A percentile compares a stretch with the other conserved stretches of the same genome.
phyloP scores from a whole-genome alignment of 768 basidiomycete genomes.

The Gloeophyllum trabeum region DNA sequence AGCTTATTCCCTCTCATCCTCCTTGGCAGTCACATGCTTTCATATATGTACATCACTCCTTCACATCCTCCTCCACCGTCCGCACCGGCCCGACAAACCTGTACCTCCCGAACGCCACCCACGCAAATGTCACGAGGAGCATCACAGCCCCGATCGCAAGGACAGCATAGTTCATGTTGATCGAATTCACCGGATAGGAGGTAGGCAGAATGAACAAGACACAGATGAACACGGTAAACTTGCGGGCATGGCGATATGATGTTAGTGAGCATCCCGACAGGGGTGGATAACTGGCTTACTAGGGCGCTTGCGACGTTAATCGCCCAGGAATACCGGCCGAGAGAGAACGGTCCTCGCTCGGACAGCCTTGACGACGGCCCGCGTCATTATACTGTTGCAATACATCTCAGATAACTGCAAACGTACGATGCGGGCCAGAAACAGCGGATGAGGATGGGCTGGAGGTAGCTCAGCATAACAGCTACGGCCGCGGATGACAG shows the following conservation, averaged over 20 bases:
- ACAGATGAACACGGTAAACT: conserved; percentile 45
- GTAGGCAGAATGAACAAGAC: conserved; percentile 40
- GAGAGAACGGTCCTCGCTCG: conserved; percentile 36
- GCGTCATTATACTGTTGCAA: not conserved
- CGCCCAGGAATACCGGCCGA: conserved; percentile 40
- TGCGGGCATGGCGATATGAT: conserved; percentile 19
- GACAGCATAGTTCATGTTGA: conserved; percentile 50
- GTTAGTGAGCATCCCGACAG: not conserved
- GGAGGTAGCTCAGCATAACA: conserved; percentile 46
- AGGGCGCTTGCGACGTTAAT: conserved; percentile 35
- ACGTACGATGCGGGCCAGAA: conserved; percentile 42
- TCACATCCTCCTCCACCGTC: not conserved
- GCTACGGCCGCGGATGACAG: conserved; percentile 27
- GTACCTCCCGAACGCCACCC: conserved; percentile 17
- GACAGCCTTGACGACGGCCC: conserved; percentile 21
- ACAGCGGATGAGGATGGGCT: conserved; percentile 45
- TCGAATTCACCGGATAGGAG: conserved; percentile 32
- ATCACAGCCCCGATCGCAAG: conserved; percentile 19
- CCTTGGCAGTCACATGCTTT: no score
- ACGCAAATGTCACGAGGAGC: conserved; percentile 18
- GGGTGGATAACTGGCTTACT: not conserved
- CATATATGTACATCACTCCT: no score
- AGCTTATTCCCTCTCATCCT: not conserved
- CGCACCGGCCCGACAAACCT: conserved; percentile 32
- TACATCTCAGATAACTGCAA: not conserved